Conservation (phyloP, 2,329 filamentous ascomycete genomes). For the Fusarium camptoceras region DNA sequence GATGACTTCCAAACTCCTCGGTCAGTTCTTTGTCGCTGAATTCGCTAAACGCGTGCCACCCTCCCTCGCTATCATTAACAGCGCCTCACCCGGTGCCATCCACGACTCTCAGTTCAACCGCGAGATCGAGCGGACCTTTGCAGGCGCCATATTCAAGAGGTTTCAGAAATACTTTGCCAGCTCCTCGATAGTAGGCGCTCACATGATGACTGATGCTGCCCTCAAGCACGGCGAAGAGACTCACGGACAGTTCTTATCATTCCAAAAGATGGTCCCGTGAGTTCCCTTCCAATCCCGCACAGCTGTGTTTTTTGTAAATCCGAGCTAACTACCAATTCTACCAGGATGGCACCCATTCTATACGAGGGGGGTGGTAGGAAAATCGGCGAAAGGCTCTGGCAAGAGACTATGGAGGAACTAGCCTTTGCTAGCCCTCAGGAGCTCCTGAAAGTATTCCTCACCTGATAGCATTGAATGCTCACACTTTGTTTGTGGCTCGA, state of each 20-base stretch:
- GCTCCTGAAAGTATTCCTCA: not conserved
- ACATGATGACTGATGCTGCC: constrained; percentile 25
- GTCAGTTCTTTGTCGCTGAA: constrained; percentile 34
- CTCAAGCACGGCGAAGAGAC: constrained; percentile 14
- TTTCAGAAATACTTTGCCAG: not conserved
- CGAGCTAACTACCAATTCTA: not conserved
- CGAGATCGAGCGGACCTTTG: constrained; percentile 9
- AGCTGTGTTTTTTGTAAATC: too few species aligned
- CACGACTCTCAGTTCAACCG: not conserved
- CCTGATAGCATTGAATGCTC: fast-evolving
- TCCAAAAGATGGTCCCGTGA: not conserved
- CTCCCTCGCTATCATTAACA: not conserved
- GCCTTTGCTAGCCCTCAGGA: not conserved
- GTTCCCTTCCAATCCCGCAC: not conserved
- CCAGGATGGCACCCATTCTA: not conserved
- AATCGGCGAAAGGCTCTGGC: not conserved
- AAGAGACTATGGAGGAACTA: not conserved
- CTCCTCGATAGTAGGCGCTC: not conserved
- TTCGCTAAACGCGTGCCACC: constrained; percentile 15
- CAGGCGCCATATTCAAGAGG: constrained; percentile 10
- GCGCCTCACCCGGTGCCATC: constrained; percentile 12
- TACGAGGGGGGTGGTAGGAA: not conserved
- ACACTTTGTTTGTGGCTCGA: not conserved
- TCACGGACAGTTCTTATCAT: not conserved
- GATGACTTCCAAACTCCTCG: constrained; percentile 19